Evolutionary conservation across 202 grass and related monocot genomes (phyloP).

Genomic region (Alloteropsis angusta): DNA sequence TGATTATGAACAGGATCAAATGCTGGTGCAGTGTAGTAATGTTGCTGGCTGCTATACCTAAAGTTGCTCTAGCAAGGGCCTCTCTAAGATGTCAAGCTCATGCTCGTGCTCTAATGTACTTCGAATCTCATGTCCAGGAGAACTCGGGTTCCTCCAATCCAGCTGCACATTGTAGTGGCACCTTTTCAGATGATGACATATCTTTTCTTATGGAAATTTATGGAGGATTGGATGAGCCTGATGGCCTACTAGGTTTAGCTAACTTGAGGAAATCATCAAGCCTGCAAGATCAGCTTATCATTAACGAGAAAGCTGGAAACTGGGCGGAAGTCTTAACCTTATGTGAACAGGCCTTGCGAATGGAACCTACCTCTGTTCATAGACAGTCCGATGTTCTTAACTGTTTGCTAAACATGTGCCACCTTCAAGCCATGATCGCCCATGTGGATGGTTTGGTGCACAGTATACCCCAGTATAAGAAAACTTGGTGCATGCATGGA

Average conservation of each 20-base stretch:
- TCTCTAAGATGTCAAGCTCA: constrained; percentile 91
- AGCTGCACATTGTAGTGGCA: constrained; percentile 59
- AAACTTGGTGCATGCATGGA: constrained; percentile 96
- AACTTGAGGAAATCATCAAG: constrained; percentile 80
- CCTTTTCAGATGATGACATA: constrained; percentile 85
- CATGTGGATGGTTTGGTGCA: constrained; percentile 85
- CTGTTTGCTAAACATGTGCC: constrained; percentile 93
- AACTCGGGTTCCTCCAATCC: constrained; percentile 91
- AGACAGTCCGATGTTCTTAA: constrained; percentile 97
- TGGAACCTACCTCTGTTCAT: constrained; percentile 83
- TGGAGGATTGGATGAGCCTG: constrained; percentile 86
- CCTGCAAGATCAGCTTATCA: constrained; percentile 93
- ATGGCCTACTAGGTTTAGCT: constrained; percentile 82
- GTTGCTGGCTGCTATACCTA: constrained; percentile 83
- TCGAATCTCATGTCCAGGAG: constrained; percentile 79
- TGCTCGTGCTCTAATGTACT: constrained; percentile 91
- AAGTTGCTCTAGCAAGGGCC: constrained; percentile 88
- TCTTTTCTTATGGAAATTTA: constrained; percentile 99
- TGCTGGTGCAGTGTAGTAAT: constrained; percentile 72
- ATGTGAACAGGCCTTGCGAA: constrained; percentile 91
- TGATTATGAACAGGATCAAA: constrained; percentile 43
- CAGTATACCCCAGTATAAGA: constrained; percentile 72
- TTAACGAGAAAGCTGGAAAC: constrained; percentile 93
- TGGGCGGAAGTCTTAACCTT: constrained; percentile 92
- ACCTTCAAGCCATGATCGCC: constrained; percentile 91